Conservation (phyloP, 257 asterid species). For the Fraxinus cuspidata region DNA sequence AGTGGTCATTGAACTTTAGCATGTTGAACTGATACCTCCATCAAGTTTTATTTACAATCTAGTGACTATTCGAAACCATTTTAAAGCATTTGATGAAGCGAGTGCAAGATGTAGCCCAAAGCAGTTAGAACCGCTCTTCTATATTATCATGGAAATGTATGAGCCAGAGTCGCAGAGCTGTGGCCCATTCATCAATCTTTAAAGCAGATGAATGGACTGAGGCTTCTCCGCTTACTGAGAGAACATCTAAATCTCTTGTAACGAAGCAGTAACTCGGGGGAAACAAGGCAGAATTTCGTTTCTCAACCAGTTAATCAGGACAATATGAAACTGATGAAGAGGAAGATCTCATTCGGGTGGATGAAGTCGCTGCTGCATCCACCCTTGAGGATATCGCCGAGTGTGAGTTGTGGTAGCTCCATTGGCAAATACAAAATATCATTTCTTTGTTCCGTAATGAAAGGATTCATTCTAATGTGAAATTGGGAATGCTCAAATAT, state of each 20-base stretch:
- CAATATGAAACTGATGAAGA: slow-evolving; percentile 71
- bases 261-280: slow-evolving; percentile 16
- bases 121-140: slow-evolving; percentile 74
- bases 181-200: slow-evolving; percentile 39
- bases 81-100: slow-evolving; percentile 58
- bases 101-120: slow-evolving; percentile 83
- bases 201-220: slow-evolving; percentile 50
- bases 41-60: too few relatives aligned
- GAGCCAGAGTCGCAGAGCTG: slow-evolving; percentile 76
- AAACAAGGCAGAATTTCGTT: too few relatives aligned
- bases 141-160: slow-evolving; percentile 80
- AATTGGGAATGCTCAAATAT: not conserved
- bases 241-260: slow-evolving; percentile 45
- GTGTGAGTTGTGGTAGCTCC: slow-evolving; percentile 57
- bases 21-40: too few relatives aligned
- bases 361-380: slow-evolving; percentile 43
- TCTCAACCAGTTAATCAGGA: slow-evolving; percentile 33
- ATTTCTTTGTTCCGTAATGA: not conserved
- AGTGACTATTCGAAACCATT: too few relatives aligned
- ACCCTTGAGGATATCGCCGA: slow-evolving; percentile 56
- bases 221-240: slow-evolving; percentile 49
- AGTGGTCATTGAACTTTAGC: too few relatives aligned
- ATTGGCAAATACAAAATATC: not conserved
- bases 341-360: slow-evolving; percentile 46
- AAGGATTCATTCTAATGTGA: not conserved